Conservation (phyloP, 2,329 filamentous ascomycete species). For the Stagonosporopsis chrysanthemi region DNA sequence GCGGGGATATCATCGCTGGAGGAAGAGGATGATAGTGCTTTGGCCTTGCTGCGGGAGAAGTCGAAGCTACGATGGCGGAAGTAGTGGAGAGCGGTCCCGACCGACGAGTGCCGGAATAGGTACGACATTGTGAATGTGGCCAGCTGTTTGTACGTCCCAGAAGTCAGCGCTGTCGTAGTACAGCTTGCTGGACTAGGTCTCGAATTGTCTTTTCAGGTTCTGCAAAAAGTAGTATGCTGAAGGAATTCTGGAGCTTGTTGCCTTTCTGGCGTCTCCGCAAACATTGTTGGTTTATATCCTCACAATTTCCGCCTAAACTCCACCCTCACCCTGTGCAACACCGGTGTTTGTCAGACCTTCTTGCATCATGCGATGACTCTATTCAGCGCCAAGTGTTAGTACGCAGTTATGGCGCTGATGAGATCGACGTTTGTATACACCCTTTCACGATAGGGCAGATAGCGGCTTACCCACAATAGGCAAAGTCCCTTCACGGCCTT, state of each 20-base stretch:
- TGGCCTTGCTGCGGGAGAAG: slow-evolving; percentile 24
- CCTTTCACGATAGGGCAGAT: slow-evolving; percentile 5
- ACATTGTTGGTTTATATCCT: slow-evolving; percentile 11
- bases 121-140: slow-evolving; percentile 27
- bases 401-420: slow-evolving; percentile 1
- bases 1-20: slow-evolving; percentile 30
- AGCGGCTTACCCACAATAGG: slow-evolving; percentile 2
- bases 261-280: slow-evolving; percentile 14
- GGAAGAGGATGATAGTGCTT: slow-evolving; percentile 26
- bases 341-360: slow-evolving; percentile 10
- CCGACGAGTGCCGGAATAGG: slow-evolving; percentile 29
- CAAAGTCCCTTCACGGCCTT: not conserved
- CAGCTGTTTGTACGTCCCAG: not conserved
- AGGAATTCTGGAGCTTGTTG: not conserved
- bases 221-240: not conserved
- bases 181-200: not conserved
- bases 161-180: not conserved
- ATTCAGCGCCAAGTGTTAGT: not conserved
- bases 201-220: not conserved
- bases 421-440: not conserved
- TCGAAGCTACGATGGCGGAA: slow-evolving; percentile 32
- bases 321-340: slow-evolving; percentile 12
- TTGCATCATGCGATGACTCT: slow-evolving; percentile 3
- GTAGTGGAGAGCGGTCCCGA: slow-evolving; percentile 30
- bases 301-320: slow-evolving; percentile 5